phyloP scores from a whole-genome alignment of 2,329 filamentous ascomycete species.

The Nigrograna mackinnonii region DNA sequence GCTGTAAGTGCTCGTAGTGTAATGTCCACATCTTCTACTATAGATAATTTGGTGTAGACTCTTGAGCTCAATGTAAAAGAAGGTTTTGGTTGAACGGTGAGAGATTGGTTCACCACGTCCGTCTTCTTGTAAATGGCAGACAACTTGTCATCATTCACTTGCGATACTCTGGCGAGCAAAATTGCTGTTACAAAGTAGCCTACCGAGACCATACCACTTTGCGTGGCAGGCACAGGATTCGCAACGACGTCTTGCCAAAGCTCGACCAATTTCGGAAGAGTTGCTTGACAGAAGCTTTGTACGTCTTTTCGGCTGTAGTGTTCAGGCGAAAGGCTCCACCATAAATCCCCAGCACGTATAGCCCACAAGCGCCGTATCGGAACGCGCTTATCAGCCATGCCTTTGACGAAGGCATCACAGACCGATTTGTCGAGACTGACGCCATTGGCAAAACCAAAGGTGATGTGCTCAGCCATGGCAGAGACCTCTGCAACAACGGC shows the following conservation, averaged over 20 bases:
- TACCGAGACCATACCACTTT: constrained; percentile 79
- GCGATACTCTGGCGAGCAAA: constrained; percentile 55
- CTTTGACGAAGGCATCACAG: constrained; percentile 76
- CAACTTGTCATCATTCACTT: constrained; percentile 60
- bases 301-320: constrained; percentile 53
- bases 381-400: constrained; percentile 81
- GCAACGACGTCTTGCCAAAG: constrained; percentile 76
- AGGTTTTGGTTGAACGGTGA: constrained; percentile 75
- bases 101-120: constrained; percentile 65
- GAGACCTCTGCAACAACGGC: constrained; percentile 77
- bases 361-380: constrained; percentile 80
- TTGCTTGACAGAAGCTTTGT: constrained; percentile 52
- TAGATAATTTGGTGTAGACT: constrained; percentile 78
- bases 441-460: constrained; percentile 64
- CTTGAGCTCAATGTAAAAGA: constrained; percentile 85
- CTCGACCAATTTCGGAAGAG: constrained; percentile 63
- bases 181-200: constrained; percentile 76
- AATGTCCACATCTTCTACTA: constrained; percentile 79
- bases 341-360: constrained; percentile 70
- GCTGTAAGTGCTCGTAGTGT: constrained; percentile 70
- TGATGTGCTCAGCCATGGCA: constrained; percentile 68
- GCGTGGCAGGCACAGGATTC: constrained; percentile 78
- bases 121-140: constrained; percentile 64
- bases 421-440: constrained; percentile 67
- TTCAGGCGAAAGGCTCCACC: constrained; percentile 61